Base-by-base conservation (phyloP, 352 stramenopile genomes). In the Globisporangium spiculum region DNA sequence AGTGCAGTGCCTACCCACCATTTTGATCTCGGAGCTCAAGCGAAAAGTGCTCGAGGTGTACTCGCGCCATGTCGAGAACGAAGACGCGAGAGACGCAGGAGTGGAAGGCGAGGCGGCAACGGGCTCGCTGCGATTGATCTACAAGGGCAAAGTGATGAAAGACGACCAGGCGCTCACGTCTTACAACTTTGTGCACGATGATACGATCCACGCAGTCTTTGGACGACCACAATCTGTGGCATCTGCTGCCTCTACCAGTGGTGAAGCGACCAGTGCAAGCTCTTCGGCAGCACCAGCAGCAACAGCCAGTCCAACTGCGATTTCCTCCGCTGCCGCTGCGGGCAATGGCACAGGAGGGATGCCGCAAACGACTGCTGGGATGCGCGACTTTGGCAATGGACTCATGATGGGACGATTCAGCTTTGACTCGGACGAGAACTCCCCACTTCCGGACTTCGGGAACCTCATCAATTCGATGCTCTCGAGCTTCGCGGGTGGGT, bases 111-210 rank as follows among this genome's bases (percentile, higher is more conserved):
- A 54, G 34, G 34, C 20, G 41, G 3, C 38, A 4, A 41, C 53
- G 6, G 44, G 36, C 5, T 61, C 67, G 8, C 59, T 83, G 66
- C 72, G 77, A 10, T 57, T 86, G 22, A 86, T 86, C 46, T 86
- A 86, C 76, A 83, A 84, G 58, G 78, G 78, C 16, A 86, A 81
- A 36, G 75, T 86, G 27, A 63, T 86, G 30, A 79, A 83, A 50
- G 71, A 86, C 63, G 68, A 76, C 38, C 74, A 77, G 38, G 55
- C 63, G 55, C 75, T 86, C 34, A 50, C 34, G 1, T 26, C 65
- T 16, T 80, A 76, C 63, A 60, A 70, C 63, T 86, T 86, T 61
- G 50, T 67, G 50, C 52, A 77, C 22, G 67, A 65, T 16, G 78
- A 86, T 53, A 86, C 78, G 18, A 69, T 86, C 20, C 78, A 86